A percentile compares a stretch with the other conserved stretches of the same genome.
phyloP scores from a whole-genome alignment of 208 protist species.

The Histomonas meleagridis region DNA sequence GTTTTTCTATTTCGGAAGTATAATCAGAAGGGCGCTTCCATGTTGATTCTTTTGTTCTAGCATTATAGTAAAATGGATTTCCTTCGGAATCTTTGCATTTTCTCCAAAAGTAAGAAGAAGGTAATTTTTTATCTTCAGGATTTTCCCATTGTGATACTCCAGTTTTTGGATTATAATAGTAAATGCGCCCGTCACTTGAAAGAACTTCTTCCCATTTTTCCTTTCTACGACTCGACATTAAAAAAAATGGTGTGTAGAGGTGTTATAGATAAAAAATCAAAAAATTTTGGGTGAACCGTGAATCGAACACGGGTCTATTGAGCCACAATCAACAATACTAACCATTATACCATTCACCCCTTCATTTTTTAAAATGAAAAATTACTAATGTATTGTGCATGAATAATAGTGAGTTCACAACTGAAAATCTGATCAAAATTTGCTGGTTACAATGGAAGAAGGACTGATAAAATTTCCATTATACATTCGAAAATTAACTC shows the following conservation, averaged over 20 bases:
- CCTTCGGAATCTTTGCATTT: not conserved
- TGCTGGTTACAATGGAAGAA: too few relatives aligned
- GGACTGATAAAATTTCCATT: too few relatives aligned
- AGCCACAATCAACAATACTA: constrained; percentile 20
- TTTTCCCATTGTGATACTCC: not conserved
- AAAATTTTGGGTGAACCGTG: constrained; percentile 5
- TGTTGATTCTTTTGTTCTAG: not conserved
- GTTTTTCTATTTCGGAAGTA: not conserved
- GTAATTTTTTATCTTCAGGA: not conserved
- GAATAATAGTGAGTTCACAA: too few relatives aligned
- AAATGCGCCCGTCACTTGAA: not conserved
- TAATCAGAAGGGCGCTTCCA: not conserved
- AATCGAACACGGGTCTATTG: constrained; percentile 11
- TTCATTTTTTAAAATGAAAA: not conserved
- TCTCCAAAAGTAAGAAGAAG: not conserved
- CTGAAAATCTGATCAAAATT: too few relatives aligned
- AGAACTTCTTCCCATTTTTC: not conserved
- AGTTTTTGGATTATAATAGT: constrained; percentile 10
- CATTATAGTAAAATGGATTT: not conserved
- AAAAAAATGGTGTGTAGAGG: too few relatives aligned
- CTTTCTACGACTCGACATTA: too few relatives aligned
- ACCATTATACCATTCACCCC: constrained; percentile 3
- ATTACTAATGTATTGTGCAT: too few relatives aligned
- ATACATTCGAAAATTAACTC: too few relatives aligned
- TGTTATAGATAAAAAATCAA: not conserved